Conservation (phyloP, 305 asterid genomes). For the Fraxinus nigra region DNA sequence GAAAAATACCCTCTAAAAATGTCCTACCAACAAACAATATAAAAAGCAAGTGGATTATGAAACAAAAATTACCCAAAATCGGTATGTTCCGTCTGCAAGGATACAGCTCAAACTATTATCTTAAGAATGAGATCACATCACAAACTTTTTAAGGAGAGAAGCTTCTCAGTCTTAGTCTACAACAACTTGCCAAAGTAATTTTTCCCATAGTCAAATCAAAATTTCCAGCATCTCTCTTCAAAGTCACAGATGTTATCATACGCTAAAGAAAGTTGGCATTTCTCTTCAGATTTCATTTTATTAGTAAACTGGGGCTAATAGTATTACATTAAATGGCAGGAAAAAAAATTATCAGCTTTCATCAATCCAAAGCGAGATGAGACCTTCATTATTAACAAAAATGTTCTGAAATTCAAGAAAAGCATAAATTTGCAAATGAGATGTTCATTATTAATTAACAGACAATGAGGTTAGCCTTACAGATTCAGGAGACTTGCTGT, state of each 20-base stretch:
- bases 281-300: background rate
- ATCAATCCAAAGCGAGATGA: background rate
- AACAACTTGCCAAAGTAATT: background rate
- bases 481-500: constrained; percentile 86
- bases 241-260: background rate
- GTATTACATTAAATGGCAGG: background rate
- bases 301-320: background rate
- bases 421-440: background rate
- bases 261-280: background rate
- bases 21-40: background rate
- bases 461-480: constrained; percentile 45
- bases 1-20: background rate
- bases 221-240: background rate
- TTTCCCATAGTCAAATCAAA: background rate
- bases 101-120: background rate
- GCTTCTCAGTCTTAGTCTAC: background rate
- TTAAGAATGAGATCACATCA: background rate
- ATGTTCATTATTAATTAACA: background rate
- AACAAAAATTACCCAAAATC: background rate
- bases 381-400: background rate
- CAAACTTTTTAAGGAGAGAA: background rate
- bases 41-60: background rate
- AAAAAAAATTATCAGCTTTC: background rate
- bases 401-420: background rate
- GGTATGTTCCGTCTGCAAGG: background rate